Base-by-base conservation (phyloP, 2,329 filamentous ascomycete species). In the Scortechinia acanthostroma region DNA sequence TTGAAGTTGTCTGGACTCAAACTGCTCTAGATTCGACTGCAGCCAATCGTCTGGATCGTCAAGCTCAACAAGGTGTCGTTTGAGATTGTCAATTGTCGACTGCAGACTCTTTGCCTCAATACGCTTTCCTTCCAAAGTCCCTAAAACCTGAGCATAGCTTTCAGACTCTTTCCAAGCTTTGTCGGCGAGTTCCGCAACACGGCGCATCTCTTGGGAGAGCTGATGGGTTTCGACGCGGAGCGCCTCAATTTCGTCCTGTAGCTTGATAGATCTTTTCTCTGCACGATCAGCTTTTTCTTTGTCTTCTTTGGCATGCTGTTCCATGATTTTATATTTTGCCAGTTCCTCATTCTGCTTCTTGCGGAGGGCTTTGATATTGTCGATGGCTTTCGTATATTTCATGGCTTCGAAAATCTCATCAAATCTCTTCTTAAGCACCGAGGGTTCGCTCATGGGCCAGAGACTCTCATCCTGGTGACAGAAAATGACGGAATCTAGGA, bases 381-480 rank as follows among this genome's bases (percentile, higher is more conserved):
- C 91, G 48, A 98, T 95, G 16, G 91, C 93, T 58, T 95, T 96
- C 23, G 91, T 95, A 63, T 97, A 98, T 60, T 95, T 96, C 65
- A 88, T 73, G 1, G 93, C 93, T 64, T 97, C 93, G 53, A 98
- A 98, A 10, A 98, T 98, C 59, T 95, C 89, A 58, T 98, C 93
- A 49, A 98, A 98, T 44, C 83, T 86, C 62, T 94, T 94, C 65
- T 98, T 98, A 43, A 98, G 70, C 1, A 79, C 80, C 0, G 78
- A 71, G 0, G 93, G 89, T 56, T 95, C 88, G 58, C 89, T 94
- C 74, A 98, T 83, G 0, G 93, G 93, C 93, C 93, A 98, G 21
- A 97, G 66, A 21, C 91, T 96, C 53, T 98, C 93, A 60, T 98
- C 93, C 59, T 98, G 93, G 58, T 98, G 93, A 61, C 93, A 98